Percentiles rank a stretch among this genome's conserved stretches.
Evolutionary conservation across 495 filamentous ascomycete genomes (phyloP).

Genomic region (Cercophora newfieldiana): DNA sequence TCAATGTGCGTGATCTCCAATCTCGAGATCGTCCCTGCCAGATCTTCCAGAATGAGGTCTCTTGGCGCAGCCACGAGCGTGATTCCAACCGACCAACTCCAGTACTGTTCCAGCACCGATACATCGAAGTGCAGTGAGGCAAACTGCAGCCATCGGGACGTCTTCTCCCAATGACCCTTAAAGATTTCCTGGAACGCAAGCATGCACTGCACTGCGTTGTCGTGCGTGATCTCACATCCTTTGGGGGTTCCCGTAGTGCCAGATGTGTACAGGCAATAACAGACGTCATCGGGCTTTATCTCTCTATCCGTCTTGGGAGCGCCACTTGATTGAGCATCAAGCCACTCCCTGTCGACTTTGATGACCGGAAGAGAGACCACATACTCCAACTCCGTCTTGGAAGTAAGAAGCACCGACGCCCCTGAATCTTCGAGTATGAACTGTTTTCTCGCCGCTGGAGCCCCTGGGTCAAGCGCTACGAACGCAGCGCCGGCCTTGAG

Average conservation of each 20-base stretch:
- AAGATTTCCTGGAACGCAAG: constrained; percentile 72
- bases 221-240: constrained; percentile 72
- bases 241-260: constrained; percentile 83
- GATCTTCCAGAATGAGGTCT: constrained; percentile 75
- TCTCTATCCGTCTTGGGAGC: constrained; percentile 25
- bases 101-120: constrained; percentile 83
- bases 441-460: constrained; percentile 60
- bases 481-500: constrained; percentile 82
- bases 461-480: constrained; percentile 68
- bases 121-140: constrained; percentile 90
- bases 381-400: constrained; percentile 30
- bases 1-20: constrained; percentile 85
- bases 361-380: constrained; percentile 38
- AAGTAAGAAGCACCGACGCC: constrained; percentile 53
- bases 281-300: constrained; percentile 49
- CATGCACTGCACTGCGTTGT: constrained; percentile 75
- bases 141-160: constrained; percentile 82
- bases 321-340: constrained; percentile 28
- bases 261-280: constrained; percentile 78
- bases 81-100: constrained; percentile 85
- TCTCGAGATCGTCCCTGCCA: constrained; percentile 65
- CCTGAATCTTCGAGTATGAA: constrained; percentile 67
- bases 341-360: constrained; percentile 36
- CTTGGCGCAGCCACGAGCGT: constrained; percentile 73
- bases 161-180: constrained; percentile 60